phyloP scores from a whole-genome alignment of 306 rosid species.

The Sicyos baderoa region DNA sequence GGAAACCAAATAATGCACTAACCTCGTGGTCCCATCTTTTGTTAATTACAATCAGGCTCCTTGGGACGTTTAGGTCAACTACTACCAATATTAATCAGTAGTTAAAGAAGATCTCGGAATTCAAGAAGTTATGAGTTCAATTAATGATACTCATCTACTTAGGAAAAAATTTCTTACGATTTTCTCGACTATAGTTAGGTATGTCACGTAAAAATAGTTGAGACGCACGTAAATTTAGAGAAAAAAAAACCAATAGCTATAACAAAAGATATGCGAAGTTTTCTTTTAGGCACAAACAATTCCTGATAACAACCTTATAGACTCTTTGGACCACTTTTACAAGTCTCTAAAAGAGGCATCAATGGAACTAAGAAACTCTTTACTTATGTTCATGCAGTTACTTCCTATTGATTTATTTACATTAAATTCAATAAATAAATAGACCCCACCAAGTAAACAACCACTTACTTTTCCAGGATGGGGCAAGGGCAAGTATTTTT shows the following conservation, averaged over 20 bases:
- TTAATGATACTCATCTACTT: no score
- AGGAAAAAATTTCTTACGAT: no score
- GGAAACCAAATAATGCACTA: neutral
- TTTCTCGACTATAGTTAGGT: no score
- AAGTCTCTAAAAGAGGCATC: neutral
- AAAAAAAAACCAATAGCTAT: neutral
- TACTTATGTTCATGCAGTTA: neutral
- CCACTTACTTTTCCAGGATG: neutral
- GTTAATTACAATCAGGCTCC: neutral
- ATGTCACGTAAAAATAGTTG: no score
- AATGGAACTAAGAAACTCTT: neutral
- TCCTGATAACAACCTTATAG: neutral
- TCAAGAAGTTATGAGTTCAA: no score
- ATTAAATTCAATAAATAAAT: neutral
- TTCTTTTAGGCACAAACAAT: neutral
- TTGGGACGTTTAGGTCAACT: neutral
- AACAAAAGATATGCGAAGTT: neutral
- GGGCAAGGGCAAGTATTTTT: neutral
- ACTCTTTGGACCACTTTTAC: neutral
- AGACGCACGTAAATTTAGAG: no score
- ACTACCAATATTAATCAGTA: no score
- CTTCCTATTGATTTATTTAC: neutral
- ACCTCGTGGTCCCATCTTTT: neutral
- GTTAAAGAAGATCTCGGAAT: no score
- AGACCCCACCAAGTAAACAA: slow-evolving; percentile 3